A percentile compares a stretch with the other conserved stretches of the same genome.
Conservation (phyloP, 495 filamentous ascomycete species). For the Penicillium cataractarum region DNA sequence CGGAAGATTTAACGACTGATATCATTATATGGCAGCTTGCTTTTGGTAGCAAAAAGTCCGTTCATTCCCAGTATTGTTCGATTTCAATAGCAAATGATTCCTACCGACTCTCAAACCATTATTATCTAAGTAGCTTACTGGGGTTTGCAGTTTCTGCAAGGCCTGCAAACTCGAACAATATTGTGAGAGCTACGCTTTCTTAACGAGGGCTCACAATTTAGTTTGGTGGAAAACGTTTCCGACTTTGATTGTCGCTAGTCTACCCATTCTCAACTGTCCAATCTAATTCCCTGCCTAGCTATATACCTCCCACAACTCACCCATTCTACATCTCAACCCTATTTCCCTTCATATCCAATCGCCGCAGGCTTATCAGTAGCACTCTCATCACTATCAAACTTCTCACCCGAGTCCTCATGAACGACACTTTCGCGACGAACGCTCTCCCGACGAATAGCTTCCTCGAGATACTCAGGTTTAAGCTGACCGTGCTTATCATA, state of each 20-base stretch:
- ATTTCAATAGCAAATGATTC: constrained; percentile 19
- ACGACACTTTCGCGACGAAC: constrained; percentile 11
- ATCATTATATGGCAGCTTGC: constrained; percentile 40
- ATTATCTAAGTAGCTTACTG: too few species aligned
- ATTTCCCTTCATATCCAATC: constrained; percentile 1
- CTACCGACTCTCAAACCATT: background rate
- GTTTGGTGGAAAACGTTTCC: background rate
- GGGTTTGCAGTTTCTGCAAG: too few species aligned
- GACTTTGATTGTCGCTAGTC: background rate
- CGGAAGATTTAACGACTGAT: constrained; percentile 36
- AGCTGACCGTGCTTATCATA: constrained; percentile 73
- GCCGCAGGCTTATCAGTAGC: constrained; percentile 25
- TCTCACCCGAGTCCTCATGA: constrained; percentile 20
- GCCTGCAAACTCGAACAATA: background rate
- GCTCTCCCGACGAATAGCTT: constrained; percentile 20
- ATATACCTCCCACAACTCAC: background rate
- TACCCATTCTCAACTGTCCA: background rate
- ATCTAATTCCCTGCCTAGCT: background rate
- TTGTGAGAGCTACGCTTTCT: background rate
- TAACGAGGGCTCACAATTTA: background rate
- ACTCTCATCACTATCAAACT: constrained; percentile 44
- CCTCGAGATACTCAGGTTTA: constrained; percentile 36
- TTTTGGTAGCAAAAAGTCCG: constrained; percentile 40
- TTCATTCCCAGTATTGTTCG: constrained; percentile 28
- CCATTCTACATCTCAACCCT: background rate